These are phyloP conservation scores for Zelopaecilomyces penicillatus DNA, from an alignment of 2,329 filamentous ascomycete genomes.

Conservation along the genomic window DNA sequence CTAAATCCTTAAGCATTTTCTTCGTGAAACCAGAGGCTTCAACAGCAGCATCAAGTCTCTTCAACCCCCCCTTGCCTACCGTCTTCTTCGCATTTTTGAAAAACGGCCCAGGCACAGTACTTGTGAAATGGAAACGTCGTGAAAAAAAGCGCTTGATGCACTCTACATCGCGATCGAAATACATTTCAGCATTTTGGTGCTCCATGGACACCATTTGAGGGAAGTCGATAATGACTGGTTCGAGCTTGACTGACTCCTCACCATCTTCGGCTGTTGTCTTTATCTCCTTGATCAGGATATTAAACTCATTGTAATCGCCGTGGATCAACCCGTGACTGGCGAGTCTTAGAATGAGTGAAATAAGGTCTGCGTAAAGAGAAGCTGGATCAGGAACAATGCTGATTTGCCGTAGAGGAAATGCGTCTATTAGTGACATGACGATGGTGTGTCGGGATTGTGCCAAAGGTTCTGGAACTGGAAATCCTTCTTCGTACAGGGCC, in stretches of 20 bases:
- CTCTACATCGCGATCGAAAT: conserved; percentile 91
- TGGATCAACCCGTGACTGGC: conserved; percentile 87
- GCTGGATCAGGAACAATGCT: conserved; percentile 75
- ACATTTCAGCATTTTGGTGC: conserved; percentile 88
- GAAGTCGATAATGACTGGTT: conserved; percentile 90
- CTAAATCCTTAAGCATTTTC: conserved; percentile 93
- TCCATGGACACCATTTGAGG: conserved; percentile 97
- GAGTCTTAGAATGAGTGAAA: conserved; percentile 74
- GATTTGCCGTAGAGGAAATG: conserved; percentile 85
- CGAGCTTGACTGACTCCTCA: conserved; percentile 42
- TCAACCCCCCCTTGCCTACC: conserved; percentile 54
- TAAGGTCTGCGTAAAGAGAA: conserved; percentile 81
- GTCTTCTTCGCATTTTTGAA: conserved; percentile 76
- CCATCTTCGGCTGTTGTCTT: conserved; percentile 31
- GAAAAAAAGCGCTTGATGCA: conserved; percentile 95
- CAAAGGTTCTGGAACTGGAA: conserved; percentile 81
- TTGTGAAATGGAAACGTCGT: conserved; percentile 78
- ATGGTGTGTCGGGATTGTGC: conserved; percentile 91
- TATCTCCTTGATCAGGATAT: conserved; percentile 84
- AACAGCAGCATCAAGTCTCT: conserved; percentile 75
- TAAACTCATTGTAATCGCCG: conserved; percentile 99
- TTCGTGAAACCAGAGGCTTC: conserved; percentile 92
- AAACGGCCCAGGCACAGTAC: conserved; percentile 73
- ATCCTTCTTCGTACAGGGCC: conserved; percentile 72
- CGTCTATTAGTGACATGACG: conserved; percentile 89